Evolutionary conservation across 1,139 yeast species (phyloP), one percentile per base, ranked within the genome.

Genomic region (Yamadazyma spencermartinsiae): DNA sequence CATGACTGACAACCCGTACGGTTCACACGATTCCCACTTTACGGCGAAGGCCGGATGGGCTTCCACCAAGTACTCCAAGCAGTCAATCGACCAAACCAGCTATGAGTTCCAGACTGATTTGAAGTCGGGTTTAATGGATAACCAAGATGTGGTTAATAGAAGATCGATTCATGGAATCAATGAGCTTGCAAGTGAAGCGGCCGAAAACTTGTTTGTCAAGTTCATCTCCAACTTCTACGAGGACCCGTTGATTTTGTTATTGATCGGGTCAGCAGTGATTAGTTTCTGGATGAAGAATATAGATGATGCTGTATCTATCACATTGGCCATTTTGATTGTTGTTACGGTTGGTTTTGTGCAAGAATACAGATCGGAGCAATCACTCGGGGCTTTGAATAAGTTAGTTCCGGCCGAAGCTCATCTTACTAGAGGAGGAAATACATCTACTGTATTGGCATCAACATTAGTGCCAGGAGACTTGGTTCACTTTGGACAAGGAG

Each of bases 261-360:
- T 92, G 53, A 86, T 89, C 33, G 97, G 94, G 0, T 87, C 96
- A 0, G 96, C 98, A 0, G 74, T 75, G 3, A 72, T 92, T 26
- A 82, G 94, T 48, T 84, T 92, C 50, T 63, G 86, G 57, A 86
- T 92, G 94, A 95, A 96, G 17, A 92, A 92, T 61, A 79, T 81
- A 28, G 97, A 90, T 58, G 98, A 92, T 60, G 95, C 98, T 2
- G 68, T 92, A 18, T 82, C 94, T 45, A 90, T 90, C 54, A 82
- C 95, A 0, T 69, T 88, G 48, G 98, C 98, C 5, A 86, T 90
- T 41, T 53, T 86, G 28, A 89, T 90, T 50, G 98, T 90, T 21
- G 96, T 90, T 7, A 78, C 94, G 0, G 98, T 92, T 21, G 98
- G 98, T 0, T 92, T 92, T 63, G 90, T 92, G 17, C 98, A 92